Evolutionary conservation across 345 rosid species (phyloP), one percentile per base, ranked within the genome.

Genomic region (Corchorus olitorius): DNA sequence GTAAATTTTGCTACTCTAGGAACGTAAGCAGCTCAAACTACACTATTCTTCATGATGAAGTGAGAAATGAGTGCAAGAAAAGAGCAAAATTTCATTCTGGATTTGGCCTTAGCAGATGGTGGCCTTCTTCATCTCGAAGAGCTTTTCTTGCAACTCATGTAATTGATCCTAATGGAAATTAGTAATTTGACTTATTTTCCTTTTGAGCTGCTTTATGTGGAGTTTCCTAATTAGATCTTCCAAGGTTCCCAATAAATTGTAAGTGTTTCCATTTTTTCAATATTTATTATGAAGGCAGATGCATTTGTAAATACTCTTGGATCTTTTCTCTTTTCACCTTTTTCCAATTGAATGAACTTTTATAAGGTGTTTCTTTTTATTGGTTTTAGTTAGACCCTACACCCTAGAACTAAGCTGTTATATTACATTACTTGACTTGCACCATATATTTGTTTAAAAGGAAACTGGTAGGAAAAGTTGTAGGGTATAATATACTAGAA

Each of bases 11-110:
- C 85, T 95, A 88, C 84, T 88, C 84, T 15, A 85, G 98, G 85
- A 93, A 93, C 72, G 75, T 93, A 20, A 93, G 97, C 83, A 91
- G 93, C 86, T 89, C 83, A 52, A 93, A 93, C 83, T 88, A 95
- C 86, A 88, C 83, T 13, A 82, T 95, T 82, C 75, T 89, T 5
- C 78, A 87, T 62, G 96, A 95, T 68, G 50, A 84, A 72, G 74
- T 86, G 50, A 60, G 55, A 74, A 74, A 78, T 75, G 56, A 70
- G 10, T 90, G 93, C 77, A 50, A 55, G 49, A 49, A 35, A 71
- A 5, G 72, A 17, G 43, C 35, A 15, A 41, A 49, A 19, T 34
- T 65, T 46, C 62, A 39, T 73, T 60, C 53, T 33, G 76, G 74
- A 19, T 60, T 60, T 50, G 56, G 76, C 15, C 43, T 61, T 34